Percentiles rank a stretch among this genome's conserved stretches.
These are phyloP conservation scores for Besnoitia besnoiti DNA, from an alignment of 169 alveolate species.

Conservation along the genomic window DNA sequence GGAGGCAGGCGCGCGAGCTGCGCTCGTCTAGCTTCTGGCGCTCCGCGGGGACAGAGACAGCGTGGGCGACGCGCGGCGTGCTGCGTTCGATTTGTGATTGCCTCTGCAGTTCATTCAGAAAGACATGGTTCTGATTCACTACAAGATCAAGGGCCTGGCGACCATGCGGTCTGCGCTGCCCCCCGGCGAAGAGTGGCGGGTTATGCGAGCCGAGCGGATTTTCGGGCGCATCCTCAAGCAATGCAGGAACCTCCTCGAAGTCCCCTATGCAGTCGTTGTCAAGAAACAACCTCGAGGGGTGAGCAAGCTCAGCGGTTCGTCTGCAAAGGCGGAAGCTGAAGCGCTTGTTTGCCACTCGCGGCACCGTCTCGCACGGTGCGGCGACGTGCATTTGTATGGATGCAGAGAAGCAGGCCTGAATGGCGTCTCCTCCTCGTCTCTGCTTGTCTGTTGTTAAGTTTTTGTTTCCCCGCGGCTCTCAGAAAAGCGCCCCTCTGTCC, in stretches of 20 bases:
- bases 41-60: not conserved
- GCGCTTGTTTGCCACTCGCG: too few species aligned
- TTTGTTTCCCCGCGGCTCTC: too few species aligned
- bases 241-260: not conserved
- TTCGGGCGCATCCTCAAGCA: not conserved
- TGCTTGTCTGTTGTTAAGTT: too few species aligned
- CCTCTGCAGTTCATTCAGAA: constrained; percentile 15
- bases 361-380: too few species aligned
- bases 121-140: constrained; percentile 17
- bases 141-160: constrained; percentile 27
- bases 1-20: not conserved
- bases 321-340: too few species aligned
- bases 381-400: too few species aligned
- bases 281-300: not conserved
- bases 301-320: too few species aligned
- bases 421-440: too few species aligned
- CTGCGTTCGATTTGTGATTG: not conserved
- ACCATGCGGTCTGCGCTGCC: not conserved
- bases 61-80: not conserved
- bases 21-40: not conserved
- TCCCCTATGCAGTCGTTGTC: constrained; percentile 16
- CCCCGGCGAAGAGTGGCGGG: constrained; percentile 27
- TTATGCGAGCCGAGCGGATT: not conserved
- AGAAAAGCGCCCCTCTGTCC: too few species aligned
- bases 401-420: too few species aligned